phyloP scores from a whole-genome alignment of 1,139 yeast species.

The Magnusiomyces paraingens region DNA sequence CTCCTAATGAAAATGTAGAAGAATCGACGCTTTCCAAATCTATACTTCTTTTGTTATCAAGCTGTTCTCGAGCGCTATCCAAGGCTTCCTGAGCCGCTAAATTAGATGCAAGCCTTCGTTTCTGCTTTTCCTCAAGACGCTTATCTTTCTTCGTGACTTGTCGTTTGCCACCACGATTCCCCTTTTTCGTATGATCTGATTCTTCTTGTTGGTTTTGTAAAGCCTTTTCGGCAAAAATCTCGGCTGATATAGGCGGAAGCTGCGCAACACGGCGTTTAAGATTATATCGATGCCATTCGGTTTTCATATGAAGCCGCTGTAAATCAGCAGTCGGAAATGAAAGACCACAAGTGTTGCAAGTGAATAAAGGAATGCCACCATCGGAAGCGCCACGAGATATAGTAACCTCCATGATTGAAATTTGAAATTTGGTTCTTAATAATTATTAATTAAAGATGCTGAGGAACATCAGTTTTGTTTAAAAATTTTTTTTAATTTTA shows the following conservation, averaged over 20 bases:
- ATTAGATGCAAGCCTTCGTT: slow-evolving; percentile 21
- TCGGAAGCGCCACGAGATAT: slow-evolving; percentile 15
- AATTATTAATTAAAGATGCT: too few species aligned
- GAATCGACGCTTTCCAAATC: slow-evolving; percentile 40
- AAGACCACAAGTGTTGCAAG: slow-evolving; percentile 85
- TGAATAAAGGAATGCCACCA: slow-evolving; percentile 32
- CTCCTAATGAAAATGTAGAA: slow-evolving; percentile 64
- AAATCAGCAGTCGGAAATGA: slow-evolving; percentile 69
- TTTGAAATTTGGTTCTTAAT: too few species aligned
- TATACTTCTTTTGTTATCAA: slow-evolving; percentile 4
- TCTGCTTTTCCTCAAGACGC: slow-evolving; percentile 31
- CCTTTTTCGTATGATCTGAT: slow-evolving; percentile 29
- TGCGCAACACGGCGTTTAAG: slow-evolving; percentile 87
- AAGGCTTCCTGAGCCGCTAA: slow-evolving; percentile 13
- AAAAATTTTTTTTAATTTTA: too few species aligned
- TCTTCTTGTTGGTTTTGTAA: slow-evolving; percentile 42
- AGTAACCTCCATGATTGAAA: slow-evolving; percentile 14
- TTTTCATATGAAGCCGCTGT: slow-evolving; percentile 89
- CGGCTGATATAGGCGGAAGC: slow-evolving; percentile 72
- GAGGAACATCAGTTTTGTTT: too few species aligned
- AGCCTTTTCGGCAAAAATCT: slow-evolving; percentile 74
- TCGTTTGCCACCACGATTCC: slow-evolving; percentile 14
- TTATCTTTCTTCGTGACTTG: slow-evolving; percentile 36
- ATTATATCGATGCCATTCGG: slow-evolving; percentile 94
- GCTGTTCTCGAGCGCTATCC: slow-evolving; percentile 5